Base-by-base conservation (phyloP, 2,329 filamentous ascomycete species). In the Fusarium sp. region DNA sequence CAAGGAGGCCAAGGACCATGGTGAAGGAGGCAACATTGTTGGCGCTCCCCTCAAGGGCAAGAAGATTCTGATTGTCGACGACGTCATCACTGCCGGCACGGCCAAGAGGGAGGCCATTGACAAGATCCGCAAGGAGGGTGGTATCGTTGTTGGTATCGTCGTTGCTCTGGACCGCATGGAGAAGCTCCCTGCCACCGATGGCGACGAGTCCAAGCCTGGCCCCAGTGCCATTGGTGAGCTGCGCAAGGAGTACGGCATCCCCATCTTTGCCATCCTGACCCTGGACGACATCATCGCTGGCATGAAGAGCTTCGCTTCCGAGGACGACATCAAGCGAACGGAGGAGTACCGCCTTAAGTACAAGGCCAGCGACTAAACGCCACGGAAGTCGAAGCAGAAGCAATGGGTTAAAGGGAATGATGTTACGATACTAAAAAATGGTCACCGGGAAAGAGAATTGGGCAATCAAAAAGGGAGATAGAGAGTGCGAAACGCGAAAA, bases 1-100 rank as follows among this genome's bases (percentile, higher is more conserved):
- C 79, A 98, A 98, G 85, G 96, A 98, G 85, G 93, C 92, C 79
- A 98, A 98, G 87, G 93, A 94, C 79, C 96, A 98, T 82, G 96
- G 96, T 51, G 96, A 99, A 84, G 96, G 96, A 36, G 96, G 96
- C 51, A 93, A 90, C 81, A 97, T 98, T 78, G 95, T 98, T 16
- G 96, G 96, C 12, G 93, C 94, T 33, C 89, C 92, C 8, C 86
- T 98, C 61, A 93, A 93, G 84, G 95, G 94, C 62, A 95, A 96
- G 88, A 90, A 89, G 69, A 91, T 98, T 17, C 87, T 99, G 36
- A 93, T 99, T 76, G 92, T 99, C 44, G 96, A 99, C 86, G 96
- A 98, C 84, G 96, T 99, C 66, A 96, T 98, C 79, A 98, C 95
- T 1, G 96, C 95, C 1, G 96, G 96, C 31, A 98, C 95, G 1